Base-by-base conservation (phyloP, 345 rosid genomes). In the Cardiospermum halicacabum region DNA sequence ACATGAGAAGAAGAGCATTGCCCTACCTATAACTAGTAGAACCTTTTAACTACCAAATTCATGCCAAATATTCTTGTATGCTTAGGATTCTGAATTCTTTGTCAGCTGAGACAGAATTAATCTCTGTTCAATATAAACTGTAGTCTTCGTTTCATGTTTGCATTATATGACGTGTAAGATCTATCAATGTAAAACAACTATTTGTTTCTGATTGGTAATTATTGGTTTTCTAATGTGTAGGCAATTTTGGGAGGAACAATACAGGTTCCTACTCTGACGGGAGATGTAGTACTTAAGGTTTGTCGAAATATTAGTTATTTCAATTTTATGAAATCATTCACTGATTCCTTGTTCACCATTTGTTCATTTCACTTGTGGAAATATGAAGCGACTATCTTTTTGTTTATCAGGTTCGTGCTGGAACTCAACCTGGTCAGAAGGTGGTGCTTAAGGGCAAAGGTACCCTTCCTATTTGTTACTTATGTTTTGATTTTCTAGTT, bases 231-330 rank as follows among this genome's bases (percentile, higher is more conserved):
- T 68, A 40, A 40, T 74, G 56, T 65, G 53, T 93, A 95, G 99
- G 99, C 99, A 60, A 77, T 91, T 61, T 82, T 95, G 74, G 99
- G 99, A 51, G 99, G 99, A 73, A 91, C 99, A 42, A 76, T 95
- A 67, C 93, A 87, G 74, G 97, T 91, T 70, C 99, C 99, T 47
- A 95, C 97, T 53, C 96, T 94, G 51, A 87, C 95, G 0, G 99
- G 99, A 58, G 99, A 94, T 81, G 96, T 94, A 67, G 97, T 94
- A 11, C 84, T 94, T n/a, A 94, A 91, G 97, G 98, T 92, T 24
- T 59, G 72, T 59, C 71, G 55, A 57, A 48, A 36, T 28, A 64
- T 36, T 64, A 21, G 56, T 22, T 21, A 15, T 59, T 22, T 7
- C 49, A 26, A 19, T 47, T 66, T 21, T 13, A 39, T 42, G 39